These are phyloP conservation scores for Quercus rubra DNA, from an alignment of 306 rosid genomes.

Conservation along the genomic window DNA sequence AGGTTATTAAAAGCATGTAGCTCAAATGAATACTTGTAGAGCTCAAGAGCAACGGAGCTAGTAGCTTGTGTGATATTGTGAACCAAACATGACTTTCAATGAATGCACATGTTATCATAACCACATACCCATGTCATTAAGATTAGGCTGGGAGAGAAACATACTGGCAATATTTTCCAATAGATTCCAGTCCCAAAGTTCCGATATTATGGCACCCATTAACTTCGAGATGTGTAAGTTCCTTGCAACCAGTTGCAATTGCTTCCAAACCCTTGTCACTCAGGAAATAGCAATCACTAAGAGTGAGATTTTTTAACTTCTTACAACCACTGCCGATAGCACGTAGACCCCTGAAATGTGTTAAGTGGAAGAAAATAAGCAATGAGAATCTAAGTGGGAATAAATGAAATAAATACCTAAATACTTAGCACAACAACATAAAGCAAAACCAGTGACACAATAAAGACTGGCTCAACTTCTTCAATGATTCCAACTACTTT, in stretches of 20 bases:
- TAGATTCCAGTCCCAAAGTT: slow-evolving; percentile 69
- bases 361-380: slow-evolving; percentile 13
- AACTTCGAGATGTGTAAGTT: slow-evolving; percentile 86
- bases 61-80: not conserved
- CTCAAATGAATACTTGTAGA: not conserved
- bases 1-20: slow-evolving; percentile 2
- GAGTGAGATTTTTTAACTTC: slow-evolving; percentile 80
- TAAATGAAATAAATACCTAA: not conserved
- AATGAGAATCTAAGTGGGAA: not conserved
- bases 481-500: not conserved
- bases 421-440: not conserved
- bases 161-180: slow-evolving; percentile 88
- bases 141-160: slow-evolving; percentile 32
- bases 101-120: slow-evolving; percentile 3
- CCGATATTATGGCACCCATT: slow-evolving; percentile 97
- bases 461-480: not conserved
- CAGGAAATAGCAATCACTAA: slow-evolving; percentile 86
- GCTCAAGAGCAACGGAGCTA: not conserved
- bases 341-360: slow-evolving; percentile 60
- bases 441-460: not conserved
- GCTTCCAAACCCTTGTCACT: slow-evolving; percentile 90
- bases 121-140: slow-evolving; percentile 16
- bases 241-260: slow-evolving; percentile 89
- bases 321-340: slow-evolving; percentile 82
- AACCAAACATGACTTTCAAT: slow-evolving; percentile 9